Conservation (phyloP, 2,329 filamentous ascomycete species). For the Cladorrhinum sp. region DNA sequence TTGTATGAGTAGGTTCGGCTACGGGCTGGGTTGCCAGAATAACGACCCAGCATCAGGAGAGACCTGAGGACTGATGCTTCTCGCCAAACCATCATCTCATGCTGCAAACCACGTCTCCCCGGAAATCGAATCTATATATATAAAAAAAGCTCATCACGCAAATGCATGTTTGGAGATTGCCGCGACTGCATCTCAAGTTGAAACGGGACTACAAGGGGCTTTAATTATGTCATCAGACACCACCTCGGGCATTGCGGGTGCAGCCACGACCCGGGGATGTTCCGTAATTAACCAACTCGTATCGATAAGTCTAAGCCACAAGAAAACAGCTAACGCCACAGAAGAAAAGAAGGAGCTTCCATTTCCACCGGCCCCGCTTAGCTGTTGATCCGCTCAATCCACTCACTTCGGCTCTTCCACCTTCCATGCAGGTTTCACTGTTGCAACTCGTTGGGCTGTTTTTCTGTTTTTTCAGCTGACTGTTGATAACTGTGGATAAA, state of each 20-base stretch:
- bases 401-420: not conserved
- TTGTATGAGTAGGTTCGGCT: not conserved
- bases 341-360: not conserved
- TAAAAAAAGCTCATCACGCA: not conserved
- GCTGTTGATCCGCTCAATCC: not conserved
- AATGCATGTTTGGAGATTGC: conserved; percentile 1
- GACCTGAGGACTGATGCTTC: not conserved
- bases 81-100: not conserved
- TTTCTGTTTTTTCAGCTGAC: too few relatives aligned
- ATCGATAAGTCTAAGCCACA: conserved; percentile 3
- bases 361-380: not conserved
- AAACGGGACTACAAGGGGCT: conserved; percentile 1
- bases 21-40: not conserved
- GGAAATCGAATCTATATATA: not conserved
- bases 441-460: too few relatives aligned
- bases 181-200: conserved; percentile 5
- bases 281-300: not conserved
- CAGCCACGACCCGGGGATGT: not conserved
- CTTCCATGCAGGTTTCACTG: not conserved
- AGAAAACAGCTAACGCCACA: conserved; percentile 4
- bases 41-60: not conserved
- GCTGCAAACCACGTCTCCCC: not conserved
- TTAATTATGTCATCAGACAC: not conserved
- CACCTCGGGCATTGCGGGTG: not conserved
- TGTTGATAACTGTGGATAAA: not conserved